phyloP scores from a whole-genome alignment of 1,284 basidiomycete genomes.

The Fereydounia khargensis region DNA sequence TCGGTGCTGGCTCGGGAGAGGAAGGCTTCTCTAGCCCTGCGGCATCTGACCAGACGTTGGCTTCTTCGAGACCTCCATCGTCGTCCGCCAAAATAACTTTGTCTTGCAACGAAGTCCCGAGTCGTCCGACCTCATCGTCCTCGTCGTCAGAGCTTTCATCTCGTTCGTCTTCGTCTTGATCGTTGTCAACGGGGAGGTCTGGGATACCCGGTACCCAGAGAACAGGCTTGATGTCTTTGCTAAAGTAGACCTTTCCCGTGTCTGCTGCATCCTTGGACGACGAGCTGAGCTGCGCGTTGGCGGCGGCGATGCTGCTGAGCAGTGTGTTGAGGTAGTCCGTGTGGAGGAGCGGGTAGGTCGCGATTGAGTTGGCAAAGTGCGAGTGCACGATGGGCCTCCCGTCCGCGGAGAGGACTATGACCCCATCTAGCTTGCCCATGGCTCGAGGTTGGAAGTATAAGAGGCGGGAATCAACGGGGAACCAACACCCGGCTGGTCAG shows the following conservation, averaged over 20 bases:
- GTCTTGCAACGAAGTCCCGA: too few species aligned
- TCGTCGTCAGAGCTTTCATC: conserved; percentile 11
- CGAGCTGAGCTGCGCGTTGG: conserved; percentile 22
- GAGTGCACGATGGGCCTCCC: conserved; percentile 89
- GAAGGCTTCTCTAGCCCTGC: background rate
- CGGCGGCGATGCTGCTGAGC: conserved; percentile 52
- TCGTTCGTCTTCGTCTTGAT: conserved; percentile 9
- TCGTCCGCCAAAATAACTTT: background rate
- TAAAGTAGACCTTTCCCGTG: background rate
- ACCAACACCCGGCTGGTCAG: too few species aligned
- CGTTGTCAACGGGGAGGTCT: conserved; percentile 11
- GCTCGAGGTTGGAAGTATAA: too few species aligned
- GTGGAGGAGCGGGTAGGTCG: conserved; percentile 78
- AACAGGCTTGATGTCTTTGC: conserved; percentile 33
- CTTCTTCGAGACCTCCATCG: conserved; percentile 15
- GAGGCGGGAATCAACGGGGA: too few species aligned
- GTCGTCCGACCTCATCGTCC: too few species aligned
- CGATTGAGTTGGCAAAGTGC: conserved; percentile 75
- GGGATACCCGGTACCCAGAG: conserved; percentile 41
- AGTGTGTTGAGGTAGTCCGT: conserved; percentile 80
- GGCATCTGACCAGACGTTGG: conserved; percentile 30
- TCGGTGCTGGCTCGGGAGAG: background rate
- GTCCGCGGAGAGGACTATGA: conserved; percentile 79
- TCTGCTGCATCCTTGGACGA: background rate
- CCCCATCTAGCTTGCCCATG: conserved; percentile 67